Evolutionary conservation across 768 basidiomycete species (phyloP).

Genomic region (Neoboletus brunneissimus): DNA sequence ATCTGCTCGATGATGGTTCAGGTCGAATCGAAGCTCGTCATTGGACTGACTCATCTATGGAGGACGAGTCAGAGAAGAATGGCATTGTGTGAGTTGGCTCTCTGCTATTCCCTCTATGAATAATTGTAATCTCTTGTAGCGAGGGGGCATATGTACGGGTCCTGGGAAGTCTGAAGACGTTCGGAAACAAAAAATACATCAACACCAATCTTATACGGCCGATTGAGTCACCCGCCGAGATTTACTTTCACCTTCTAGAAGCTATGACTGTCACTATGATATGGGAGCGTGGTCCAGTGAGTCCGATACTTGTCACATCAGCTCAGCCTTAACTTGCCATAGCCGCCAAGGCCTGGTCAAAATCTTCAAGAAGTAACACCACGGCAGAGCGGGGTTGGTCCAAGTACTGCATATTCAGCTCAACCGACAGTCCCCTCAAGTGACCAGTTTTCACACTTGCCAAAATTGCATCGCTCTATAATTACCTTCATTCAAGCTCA

Average conservation of each 20-base stretch:
- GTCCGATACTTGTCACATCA: constrained; percentile 17
- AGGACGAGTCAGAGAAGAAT: constrained; percentile 51
- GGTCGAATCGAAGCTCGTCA: constrained; percentile 73
- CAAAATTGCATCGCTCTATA: constrained; percentile 59
- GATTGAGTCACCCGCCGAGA: constrained; percentile 68
- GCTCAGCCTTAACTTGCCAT: not conserved
- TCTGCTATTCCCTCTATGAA: not conserved
- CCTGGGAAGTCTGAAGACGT: constrained; percentile 77
- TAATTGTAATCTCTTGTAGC: constrained; percentile 36
- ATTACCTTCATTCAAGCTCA: constrained; percentile 56
- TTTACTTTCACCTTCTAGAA: constrained; percentile 81
- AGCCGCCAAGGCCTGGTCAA: constrained; percentile 37
- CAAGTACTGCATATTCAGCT: constrained; percentile 44
- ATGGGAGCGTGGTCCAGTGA: constrained; percentile 64
- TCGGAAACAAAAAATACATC: constrained; percentile 78
- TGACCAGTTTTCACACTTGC: constrained; percentile 55
- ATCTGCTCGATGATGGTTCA: constrained; percentile 83
- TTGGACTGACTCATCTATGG: constrained; percentile 71
- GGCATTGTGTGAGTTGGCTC: constrained; percentile 43
- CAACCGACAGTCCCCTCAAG: constrained; percentile 31
- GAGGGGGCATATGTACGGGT: constrained; percentile 79
- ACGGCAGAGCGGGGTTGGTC: constrained; percentile 8
- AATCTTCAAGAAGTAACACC: constrained; percentile 11
- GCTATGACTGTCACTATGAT: constrained; percentile 65
- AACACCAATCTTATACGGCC: constrained; percentile 72